Base-by-base conservation (phyloP, 306 rosid genomes). In the Cicer yamashitae region DNA sequence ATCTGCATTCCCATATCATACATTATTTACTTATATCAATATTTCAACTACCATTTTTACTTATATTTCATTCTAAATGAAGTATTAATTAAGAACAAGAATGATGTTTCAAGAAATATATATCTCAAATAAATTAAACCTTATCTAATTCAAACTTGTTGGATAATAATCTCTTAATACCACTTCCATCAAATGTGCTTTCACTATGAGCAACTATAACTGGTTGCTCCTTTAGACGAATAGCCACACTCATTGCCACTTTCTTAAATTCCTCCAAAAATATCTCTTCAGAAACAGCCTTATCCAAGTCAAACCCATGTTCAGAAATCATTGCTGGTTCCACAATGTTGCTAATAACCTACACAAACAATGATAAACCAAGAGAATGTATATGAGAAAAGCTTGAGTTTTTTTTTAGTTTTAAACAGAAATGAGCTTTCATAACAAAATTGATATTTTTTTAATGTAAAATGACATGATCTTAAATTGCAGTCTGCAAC, bases 71-170 rank as follows among this genome's bases (percentile, higher is more conserved):
- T 30, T 30, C 37, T 30, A 30, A 30, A 30, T 4, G 6, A 30
- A 3, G 62, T 72, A 44, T 10, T 47, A 62, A 66, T 59, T 45
- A 46, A 25, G 53, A 62, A 56, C 63, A 45, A 63, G 37, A 62
- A 61, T 37, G 37, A 62, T 5, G 22, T 41, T 7, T 25, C 11
- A 15, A 14, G 25, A 3, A 67, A 67, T 43, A 10, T 3, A 20
- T 44, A 46, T 47, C 57, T 1, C 6, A 37, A n/a, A 25, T 25
- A 8, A 65, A 77, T 15, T 9, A 65, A 41, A 93, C 99, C 99
- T 94, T 94, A 73, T 94, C 97, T 15, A 92, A 69, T 75, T 94
- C 99, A 59, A 94, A 92, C 91, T 94, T 88, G 87, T 92, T 94
- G 68, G 96, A 88, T 51, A 94, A 40, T 30, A 94, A 83, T 79